Evolutionary conservation across 306 rosid genomes (phyloP).

Genomic region (Rosa chinensis): DNA sequence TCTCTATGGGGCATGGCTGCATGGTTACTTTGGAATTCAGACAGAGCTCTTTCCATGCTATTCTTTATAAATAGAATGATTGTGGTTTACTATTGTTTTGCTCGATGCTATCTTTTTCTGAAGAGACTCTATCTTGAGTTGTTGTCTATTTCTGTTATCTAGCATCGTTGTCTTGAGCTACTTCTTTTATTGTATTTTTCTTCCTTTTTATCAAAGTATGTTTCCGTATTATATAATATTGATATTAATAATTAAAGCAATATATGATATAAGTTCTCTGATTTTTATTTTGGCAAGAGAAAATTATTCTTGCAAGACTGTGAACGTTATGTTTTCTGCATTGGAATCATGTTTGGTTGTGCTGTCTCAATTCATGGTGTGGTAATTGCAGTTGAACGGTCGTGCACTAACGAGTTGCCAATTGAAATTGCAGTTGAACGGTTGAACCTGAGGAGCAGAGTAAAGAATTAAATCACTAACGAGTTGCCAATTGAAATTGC

Average conservation of each 20-base stretch:
- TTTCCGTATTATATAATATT: too few species aligned
- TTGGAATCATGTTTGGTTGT: neutral
- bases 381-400: too few species aligned
- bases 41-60: neutral
- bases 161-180: neutral
- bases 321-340: neutral
- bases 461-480: too few species aligned
- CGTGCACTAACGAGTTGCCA: too few species aligned
- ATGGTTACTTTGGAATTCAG: neutral
- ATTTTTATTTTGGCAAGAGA: neutral
- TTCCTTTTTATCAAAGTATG: neutral
- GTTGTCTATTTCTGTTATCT: neutral
- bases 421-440: too few species aligned
- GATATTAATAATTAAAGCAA: too few species aligned
- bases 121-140: neutral
- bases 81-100: neutral
- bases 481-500: too few species aligned
- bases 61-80: neutral
- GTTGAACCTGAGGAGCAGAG: too few species aligned
- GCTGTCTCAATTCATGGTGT: neutral
- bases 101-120: too few species aligned
- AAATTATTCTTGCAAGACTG: too few species aligned
- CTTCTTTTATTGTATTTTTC: neutral
- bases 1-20: neutral
- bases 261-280: neutral